Conservation (phyloP, 1,284 basidiomycete species). For the Rhodotorula sp. region DNA sequence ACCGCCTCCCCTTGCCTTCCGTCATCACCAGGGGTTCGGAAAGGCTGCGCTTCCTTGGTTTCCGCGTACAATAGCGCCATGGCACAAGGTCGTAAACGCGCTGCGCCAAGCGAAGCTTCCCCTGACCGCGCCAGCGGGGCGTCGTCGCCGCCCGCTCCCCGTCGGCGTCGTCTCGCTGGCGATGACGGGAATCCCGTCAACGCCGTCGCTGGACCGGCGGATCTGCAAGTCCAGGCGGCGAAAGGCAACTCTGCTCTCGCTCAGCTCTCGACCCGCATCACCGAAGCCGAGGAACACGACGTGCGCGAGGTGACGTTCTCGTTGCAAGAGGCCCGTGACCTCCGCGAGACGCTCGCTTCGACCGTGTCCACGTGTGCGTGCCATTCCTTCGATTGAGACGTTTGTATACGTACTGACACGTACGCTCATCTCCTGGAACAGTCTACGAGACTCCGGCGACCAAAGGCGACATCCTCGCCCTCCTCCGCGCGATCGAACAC, state of each 20-base stretch:
- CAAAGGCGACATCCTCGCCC: not conserved
- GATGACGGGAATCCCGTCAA: too few relatives aligned
- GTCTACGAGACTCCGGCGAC: slow-evolving; percentile 7
- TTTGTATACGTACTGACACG: not conserved
- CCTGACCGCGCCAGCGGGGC: too few relatives aligned
- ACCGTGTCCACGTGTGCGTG: not conserved
- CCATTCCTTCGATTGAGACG: too few relatives aligned
- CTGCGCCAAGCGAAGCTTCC: too few relatives aligned
- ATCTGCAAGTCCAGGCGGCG: not conserved
- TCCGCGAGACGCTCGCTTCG: not conserved
- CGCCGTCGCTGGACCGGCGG: not conserved
- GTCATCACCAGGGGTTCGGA: too few relatives aligned
- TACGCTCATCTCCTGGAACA: not conserved
- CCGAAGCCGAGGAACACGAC: not conserved
- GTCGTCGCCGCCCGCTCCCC: too few relatives aligned
- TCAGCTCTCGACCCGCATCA: not conserved
- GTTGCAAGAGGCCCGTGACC: not conserved
- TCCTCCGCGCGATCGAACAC: not conserved
- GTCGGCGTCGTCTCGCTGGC: too few relatives aligned
- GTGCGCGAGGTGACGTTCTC: not conserved
- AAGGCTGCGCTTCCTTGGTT: too few relatives aligned
- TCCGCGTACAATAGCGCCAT: too few relatives aligned
- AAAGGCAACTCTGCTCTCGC: not conserved
- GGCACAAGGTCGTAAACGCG: too few relatives aligned
- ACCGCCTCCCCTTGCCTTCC: too few relatives aligned